Evolutionary conservation across 2,329 filamentous ascomycete genomes (phyloP).

Genomic region (Plenodomus biglobosus): DNA sequence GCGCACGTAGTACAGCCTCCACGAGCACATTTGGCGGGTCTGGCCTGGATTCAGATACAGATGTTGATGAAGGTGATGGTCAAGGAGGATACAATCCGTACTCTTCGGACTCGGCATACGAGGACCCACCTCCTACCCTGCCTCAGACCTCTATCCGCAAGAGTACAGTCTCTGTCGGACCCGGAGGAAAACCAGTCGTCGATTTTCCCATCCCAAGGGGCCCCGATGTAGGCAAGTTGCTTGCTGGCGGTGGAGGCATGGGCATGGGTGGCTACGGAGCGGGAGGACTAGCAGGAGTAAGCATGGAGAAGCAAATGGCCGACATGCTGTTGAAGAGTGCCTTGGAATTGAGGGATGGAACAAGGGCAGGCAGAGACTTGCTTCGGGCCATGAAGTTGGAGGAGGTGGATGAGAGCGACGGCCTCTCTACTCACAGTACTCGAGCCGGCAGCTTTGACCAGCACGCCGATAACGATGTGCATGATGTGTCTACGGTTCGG

Average conservation of each 20-base stretch:
- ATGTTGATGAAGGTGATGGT: slow-evolving; percentile 20
- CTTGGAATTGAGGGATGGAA: slow-evolving; percentile 35
- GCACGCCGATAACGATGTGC: no score
- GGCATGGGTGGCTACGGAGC: background rate
- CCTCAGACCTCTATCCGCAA: slow-evolving; percentile 15
- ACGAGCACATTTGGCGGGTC: slow-evolving; percentile 1
- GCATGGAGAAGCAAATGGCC: slow-evolving; percentile 23
- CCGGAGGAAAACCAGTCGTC: slow-evolving; percentile 37
- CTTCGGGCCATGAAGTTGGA: slow-evolving; percentile 36
- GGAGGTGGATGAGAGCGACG: slow-evolving; percentile 13
- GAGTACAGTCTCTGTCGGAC: slow-evolving; percentile 30
- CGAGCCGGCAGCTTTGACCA: no score
- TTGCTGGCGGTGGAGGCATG: slow-evolving; percentile 5
- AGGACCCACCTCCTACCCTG: slow-evolving; percentile 8
- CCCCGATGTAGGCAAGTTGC: slow-evolving; percentile 26
- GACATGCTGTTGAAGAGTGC: slow-evolving; percentile 35
- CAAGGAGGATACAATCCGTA: slow-evolving; percentile 29
- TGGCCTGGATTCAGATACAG: slow-evolving; percentile 5
- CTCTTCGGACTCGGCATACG: slow-evolving; percentile 21
- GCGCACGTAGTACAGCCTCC: slow-evolving; percentile 10
- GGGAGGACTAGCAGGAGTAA: slow-evolving; percentile 8
- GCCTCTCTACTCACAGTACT: no score
- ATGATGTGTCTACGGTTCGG: no score
- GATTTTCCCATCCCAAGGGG: slow-evolving; percentile 39
- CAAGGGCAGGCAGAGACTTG: slow-evolving; percentile 33